Evolutionary conservation across 257 asterid species (phyloP), one percentile per base, ranked within the genome.

Genomic region (Capsicum pubescens): DNA sequence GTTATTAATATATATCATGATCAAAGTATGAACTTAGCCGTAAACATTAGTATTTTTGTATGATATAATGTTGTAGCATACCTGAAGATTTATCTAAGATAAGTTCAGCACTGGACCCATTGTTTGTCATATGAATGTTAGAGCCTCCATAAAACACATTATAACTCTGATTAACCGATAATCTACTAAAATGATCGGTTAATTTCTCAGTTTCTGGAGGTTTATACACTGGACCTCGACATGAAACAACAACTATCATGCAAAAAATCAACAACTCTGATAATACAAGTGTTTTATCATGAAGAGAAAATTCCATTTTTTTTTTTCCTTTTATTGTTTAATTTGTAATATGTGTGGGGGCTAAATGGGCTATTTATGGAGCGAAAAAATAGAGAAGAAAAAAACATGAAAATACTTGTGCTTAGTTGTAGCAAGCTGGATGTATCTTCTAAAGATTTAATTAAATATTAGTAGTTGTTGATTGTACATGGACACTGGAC

Each of bases 401-500:
- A 79, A 15, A 86, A 67, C 55, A 46, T 86, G 79, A 71, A 82
- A 61, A 8, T 8, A 39, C 46, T 80, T 80, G 84, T 86, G 95
- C 93, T 89, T 89, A 93, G 97, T 91, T 93, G 95, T 90, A 83
- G 92, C 97, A 90, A 95, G 97, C 97, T 95, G 93, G 90, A 84
- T 87, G 84, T 82, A 84, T 83, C 89, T 80, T 55, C 66, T 63
- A 50, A n/a, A 68, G 80, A 87, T 88, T 64, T 16, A 26, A 77
- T 77, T 77, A 26, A 77, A 14, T 77, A 36, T 0, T 68, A 0
- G 3, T 14, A 76, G 32, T 74, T 50, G 32, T 74, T 50, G 58
- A 72, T 46, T 56, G 72, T 82, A 39, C 44, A 39, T 39, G 44
- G 44, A 39, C 44, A 39, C 44, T 39, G 83, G 89, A 83, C 88